A percentile compares a stretch with the other conserved stretches of the same genome.
phyloP scores from a whole-genome alignment of 768 basidiomycete genomes.

The Wakefieldia striispora region DNA sequence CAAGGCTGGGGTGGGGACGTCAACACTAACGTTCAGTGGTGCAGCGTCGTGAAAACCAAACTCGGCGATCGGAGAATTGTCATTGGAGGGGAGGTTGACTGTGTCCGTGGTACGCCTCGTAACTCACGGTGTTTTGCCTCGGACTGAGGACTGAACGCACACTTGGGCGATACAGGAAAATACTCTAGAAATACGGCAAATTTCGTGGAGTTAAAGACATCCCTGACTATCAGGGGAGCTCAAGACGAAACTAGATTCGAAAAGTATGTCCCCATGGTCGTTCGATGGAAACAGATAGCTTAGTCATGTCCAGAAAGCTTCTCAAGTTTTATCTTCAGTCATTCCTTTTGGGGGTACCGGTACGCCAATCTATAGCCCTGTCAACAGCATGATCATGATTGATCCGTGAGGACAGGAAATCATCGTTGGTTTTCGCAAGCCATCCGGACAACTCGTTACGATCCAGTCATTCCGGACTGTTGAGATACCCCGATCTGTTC shows the following conservation, averaged over 20 bases:
- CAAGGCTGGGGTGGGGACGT: slow-evolving; percentile 77
- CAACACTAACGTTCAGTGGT: slow-evolving; percentile 89
- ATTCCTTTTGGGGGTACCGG: slow-evolving; percentile 88
- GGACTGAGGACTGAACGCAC: background rate
- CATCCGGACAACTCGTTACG: slow-evolving; percentile 62
- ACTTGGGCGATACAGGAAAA: slow-evolving; percentile 41
- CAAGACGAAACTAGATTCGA: slow-evolving; percentile 76
- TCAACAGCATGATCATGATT: background rate
- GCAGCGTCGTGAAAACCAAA: slow-evolving; percentile 83
- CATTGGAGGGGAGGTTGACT: slow-evolving; percentile 91
- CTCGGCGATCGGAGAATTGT: slow-evolving; percentile 68
- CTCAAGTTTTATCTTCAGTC: slow-evolving; percentile 92
- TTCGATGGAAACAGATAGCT: background rate
- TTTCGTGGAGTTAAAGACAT: slow-evolving; percentile 88
- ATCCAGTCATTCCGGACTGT: slow-evolving; percentile 76
- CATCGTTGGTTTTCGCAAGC: slow-evolving; percentile 84
- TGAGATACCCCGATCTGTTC: slow-evolving; percentile 73
- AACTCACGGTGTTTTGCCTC: background rate
- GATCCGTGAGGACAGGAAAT: slow-evolving; percentile 56
- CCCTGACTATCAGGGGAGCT: slow-evolving; percentile 59
- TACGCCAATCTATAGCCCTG: slow-evolving; percentile 33
- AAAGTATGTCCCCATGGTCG: slow-evolving; percentile 48
- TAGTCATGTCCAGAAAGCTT: slow-evolving; percentile 60
- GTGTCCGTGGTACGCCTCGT: slow-evolving; percentile 60
- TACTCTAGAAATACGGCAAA: slow-evolving; percentile 62